Conservation (phyloP, 108 stramenopile genomes). For the Skeletonema tropicum region DNA sequence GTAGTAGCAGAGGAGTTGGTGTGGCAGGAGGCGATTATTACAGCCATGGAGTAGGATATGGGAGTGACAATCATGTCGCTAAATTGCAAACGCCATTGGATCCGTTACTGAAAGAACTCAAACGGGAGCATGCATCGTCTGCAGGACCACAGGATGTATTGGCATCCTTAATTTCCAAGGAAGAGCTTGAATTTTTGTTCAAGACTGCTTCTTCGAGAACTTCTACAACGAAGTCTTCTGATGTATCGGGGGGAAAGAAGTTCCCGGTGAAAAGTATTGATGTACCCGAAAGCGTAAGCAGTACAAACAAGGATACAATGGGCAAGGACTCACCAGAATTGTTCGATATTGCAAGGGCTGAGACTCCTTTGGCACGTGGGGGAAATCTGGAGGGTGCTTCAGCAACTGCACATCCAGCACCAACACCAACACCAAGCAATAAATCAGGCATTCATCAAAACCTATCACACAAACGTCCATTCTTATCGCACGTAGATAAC, state of each 20-base stretch:
- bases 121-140: constrained; percentile 27
- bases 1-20: constrained; percentile 3
- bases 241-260: constrained; percentile 1
- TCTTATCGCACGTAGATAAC: constrained; percentile 64
- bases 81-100: constrained; percentile 26
- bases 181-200: constrained; percentile 32
- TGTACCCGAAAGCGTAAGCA: neutral
- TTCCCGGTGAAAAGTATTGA: neutral
- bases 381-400: neutral
- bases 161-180: constrained; percentile 23
- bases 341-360: constrained; percentile 10
- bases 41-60: neutral
- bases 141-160: constrained; percentile 47
- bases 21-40: constrained; percentile 6
- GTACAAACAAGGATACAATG: neutral
- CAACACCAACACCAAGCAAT: constrained; percentile 6
- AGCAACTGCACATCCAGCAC: neutral
- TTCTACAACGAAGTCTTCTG: neutral
- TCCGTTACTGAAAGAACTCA: constrained; percentile 35
- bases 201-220: constrained; percentile 13
- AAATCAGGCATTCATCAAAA: constrained; percentile 5
- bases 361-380: constrained; percentile 16
- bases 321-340: neutral
- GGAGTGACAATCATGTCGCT: constrained; percentile 3
- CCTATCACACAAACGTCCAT: constrained; percentile 4